Base-by-base conservation (phyloP, 2,329 filamentous ascomycete species). In the Pseudogymnoascus sp. region DNA sequence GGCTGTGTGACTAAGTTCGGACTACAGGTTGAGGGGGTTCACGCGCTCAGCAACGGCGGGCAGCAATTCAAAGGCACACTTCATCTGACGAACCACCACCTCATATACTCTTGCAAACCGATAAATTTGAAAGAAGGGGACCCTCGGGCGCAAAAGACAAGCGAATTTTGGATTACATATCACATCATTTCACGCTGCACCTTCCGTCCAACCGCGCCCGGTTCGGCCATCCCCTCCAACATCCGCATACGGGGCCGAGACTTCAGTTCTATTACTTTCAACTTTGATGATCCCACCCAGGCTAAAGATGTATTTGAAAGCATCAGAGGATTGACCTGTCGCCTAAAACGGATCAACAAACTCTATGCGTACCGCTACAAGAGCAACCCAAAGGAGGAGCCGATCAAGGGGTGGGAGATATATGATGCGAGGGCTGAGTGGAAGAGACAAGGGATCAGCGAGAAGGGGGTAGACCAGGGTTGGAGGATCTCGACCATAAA, bases 401-500 rank as follows among this genome's bases (percentile, higher is more conserved):
- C 84, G 60, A 78, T 92, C 65, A 85, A 91, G 68, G 90, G 91
- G 12, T 96, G 91, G 90, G 77, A 85, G 6, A 68, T 96, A 14
- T 99, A 97, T 74, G 88, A 97, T 74, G 84, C 91, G 14, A 85
- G 84, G 68, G 85, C 86, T 64, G 94, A 99, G 76, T 97, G 91
- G 75, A 84, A 85, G 65, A 85, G 94, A 22, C 88, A 96, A 75
- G 94, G 93, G 43, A 89, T 97, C 68, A 90, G 89, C 67, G 85
- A 86, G 59, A 92, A 95, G 73, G 84, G 84, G n/a, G 75, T 75
- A n/a, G 83, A 91, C 65, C 85, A 82, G 68, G 89, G 89, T 28
- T 99, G 94, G 94, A 86, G 94, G 64, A 84, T 99, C 71, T 92
- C 91, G 7, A 84, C 84, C 59, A 91, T 99, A 76, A 99, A 99